A percentile compares a stretch with the other conserved stretches of the same genome.
phyloP scores from a whole-genome alignment of 257 asterid species.

The Nicotiana attenuata region DNA sequence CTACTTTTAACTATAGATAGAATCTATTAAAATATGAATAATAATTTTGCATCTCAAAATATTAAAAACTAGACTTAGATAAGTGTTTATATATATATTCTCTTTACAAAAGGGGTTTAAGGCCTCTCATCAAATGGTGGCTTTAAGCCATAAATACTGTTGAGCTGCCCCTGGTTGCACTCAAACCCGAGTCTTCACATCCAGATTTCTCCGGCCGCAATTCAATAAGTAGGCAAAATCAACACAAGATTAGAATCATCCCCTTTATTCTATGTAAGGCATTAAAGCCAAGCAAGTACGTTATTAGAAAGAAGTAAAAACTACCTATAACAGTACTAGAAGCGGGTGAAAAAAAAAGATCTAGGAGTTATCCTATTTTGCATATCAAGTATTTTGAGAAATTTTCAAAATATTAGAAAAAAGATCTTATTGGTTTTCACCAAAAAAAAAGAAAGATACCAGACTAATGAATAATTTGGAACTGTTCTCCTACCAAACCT shows the following conservation, averaged over 20 bases:
- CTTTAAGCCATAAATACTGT: too few species aligned
- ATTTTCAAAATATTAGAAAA: not conserved
- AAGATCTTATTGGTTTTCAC: not conserved
- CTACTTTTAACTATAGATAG: too few species aligned
- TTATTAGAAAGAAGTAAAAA: not conserved
- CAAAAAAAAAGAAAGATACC: not conserved
- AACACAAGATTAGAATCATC: not conserved
- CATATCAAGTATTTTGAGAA: not conserved
- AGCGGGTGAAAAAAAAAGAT: not conserved
- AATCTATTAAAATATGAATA: too few species aligned
- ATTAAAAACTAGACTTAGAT: too few species aligned
- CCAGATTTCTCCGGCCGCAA: accelerated
- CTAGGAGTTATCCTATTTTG: not conserved
- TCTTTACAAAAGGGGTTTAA: too few species aligned
- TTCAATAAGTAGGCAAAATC: not conserved
- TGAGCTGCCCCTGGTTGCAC: too few species aligned
- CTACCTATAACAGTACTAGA: not conserved
- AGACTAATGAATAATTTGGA: not conserved
- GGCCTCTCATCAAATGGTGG: too few species aligned
- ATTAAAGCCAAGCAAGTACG: not conserved
- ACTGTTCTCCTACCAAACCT: not conserved
- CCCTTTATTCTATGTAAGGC: not conserved
- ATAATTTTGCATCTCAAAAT: too few species aligned
- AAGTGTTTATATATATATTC: too few species aligned
- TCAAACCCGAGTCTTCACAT: too few species aligned